These are phyloP conservation scores for Brettanomyces sp. DNA, from an alignment of 805 yeast species.

Conservation along the genomic window DNA sequence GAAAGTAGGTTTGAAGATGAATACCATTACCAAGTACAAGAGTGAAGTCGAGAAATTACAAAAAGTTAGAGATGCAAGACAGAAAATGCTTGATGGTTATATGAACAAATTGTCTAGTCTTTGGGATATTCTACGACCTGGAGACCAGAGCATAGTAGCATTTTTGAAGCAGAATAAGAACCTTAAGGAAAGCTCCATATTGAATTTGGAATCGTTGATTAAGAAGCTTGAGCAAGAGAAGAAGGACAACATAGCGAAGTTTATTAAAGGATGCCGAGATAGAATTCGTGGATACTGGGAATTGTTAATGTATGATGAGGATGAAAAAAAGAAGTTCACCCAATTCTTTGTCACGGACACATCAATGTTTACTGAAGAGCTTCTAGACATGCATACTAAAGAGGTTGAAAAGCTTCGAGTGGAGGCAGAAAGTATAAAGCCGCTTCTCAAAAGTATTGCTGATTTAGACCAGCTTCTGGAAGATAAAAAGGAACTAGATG, in stretches of 20 bases:
- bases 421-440: slow-evolving; percentile 41
- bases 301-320: slow-evolving; percentile 45
- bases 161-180: slow-evolving; percentile 36
- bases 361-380: slow-evolving; percentile 40
- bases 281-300: slow-evolving; percentile 58
- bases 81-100: slow-evolving; percentile 26
- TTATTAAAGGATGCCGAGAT: slow-evolving; percentile 52
- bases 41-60: slow-evolving; percentile 14
- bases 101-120: slow-evolving; percentile 27
- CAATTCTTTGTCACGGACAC: slow-evolving; percentile 30
- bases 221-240: slow-evolving; percentile 51
- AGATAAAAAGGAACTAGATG: slow-evolving; percentile 56
- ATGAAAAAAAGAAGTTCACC: slow-evolving; percentile 39
- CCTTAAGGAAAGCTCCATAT: slow-evolving; percentile 38
- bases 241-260: slow-evolving; percentile 53
- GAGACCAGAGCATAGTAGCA: slow-evolving; percentile 17
- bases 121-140: slow-evolving; percentile 36
- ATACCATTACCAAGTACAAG: slow-evolving; percentile 9
- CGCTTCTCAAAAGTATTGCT: slow-evolving; percentile 46
- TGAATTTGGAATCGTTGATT: slow-evolving; percentile 45
- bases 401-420: slow-evolving; percentile 46
- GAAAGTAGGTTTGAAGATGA: slow-evolving; percentile 17
- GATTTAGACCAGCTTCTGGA: slow-evolving; percentile 44
- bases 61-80: slow-evolving; percentile 27
- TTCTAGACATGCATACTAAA: slow-evolving; percentile 53